Conservation (phyloP, 306 rosid genomes). For the Parietaria judaica region DNA sequence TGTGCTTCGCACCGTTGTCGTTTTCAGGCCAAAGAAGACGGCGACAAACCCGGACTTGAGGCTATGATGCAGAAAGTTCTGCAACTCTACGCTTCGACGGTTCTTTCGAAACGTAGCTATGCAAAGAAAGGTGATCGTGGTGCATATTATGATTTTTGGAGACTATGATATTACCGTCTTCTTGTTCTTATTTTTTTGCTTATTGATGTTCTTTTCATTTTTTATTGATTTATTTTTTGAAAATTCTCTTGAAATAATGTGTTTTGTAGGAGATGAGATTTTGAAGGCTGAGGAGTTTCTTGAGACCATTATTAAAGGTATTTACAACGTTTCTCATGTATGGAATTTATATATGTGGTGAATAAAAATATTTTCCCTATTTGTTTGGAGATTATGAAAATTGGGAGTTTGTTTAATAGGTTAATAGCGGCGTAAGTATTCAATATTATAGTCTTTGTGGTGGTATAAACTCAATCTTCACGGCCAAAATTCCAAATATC, state of each 20-base stretch:
- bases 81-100: constrained; percentile 80
- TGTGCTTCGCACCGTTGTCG: constrained; percentile 14
- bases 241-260: constrained; percentile 13
- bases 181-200: constrained; percentile 1
- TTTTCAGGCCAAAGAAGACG: constrained; percentile 85
- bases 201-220: constrained; percentile 7
- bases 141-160: background rate
- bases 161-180: background rate
- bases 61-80: constrained; percentile 94
- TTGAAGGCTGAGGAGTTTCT: constrained; percentile 80
- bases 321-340: constrained; percentile 11
- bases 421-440: too few relatives aligned
- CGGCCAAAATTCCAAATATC: too few relatives aligned
- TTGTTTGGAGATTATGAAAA: too few relatives aligned
- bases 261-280: constrained; percentile 56
- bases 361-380: too few relatives aligned
- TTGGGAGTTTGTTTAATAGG: too few relatives aligned
- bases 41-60: constrained; percentile 93
- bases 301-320: constrained; percentile 80
- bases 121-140: constrained; percentile 52
- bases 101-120: constrained; percentile 79
- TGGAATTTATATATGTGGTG: too few relatives aligned
- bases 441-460: too few relatives aligned
- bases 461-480: too few relatives aligned
- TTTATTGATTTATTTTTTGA: constrained; percentile 9